These are phyloP conservation scores for Hamamelis virginiana DNA, from an alignment of 164 flowering plant genomes.

Conservation along the genomic window DNA sequence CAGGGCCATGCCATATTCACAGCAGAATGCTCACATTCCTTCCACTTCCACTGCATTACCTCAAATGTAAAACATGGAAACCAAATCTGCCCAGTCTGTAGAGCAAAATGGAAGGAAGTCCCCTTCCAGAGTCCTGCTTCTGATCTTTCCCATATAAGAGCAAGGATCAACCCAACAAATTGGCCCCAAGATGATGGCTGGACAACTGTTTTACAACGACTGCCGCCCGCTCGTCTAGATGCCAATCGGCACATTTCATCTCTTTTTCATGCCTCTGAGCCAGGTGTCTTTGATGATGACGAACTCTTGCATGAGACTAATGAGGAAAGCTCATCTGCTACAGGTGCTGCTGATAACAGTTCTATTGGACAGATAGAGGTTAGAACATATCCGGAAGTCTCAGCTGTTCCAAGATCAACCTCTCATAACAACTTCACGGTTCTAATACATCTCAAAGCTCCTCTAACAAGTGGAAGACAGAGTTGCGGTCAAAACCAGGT, in stretches of 20 bases:
- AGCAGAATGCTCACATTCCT: constrained; percentile 92
- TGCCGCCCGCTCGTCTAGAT: constrained; percentile 47
- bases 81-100: constrained; percentile 84
- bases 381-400: constrained; percentile 64
- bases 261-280: constrained; percentile 54
- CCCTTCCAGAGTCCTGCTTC: constrained; percentile 61
- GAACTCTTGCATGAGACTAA: constrained; percentile 36
- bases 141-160: constrained; percentile 33
- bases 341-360: constrained; percentile 12
- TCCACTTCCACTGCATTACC: constrained; percentile 90
- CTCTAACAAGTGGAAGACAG: constrained; percentile 30
- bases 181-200: constrained; percentile 56
- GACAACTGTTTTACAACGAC: constrained; percentile 45
- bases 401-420: constrained; percentile 54
- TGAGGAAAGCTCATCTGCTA: constrained; percentile 14
- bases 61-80: constrained; percentile 93
- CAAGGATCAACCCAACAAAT: constrained; percentile 42
- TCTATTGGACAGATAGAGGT: constrained; percentile 45
- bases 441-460: constrained; percentile 82
- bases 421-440: constrained; percentile 54
- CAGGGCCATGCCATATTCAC: constrained; percentile 93
- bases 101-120: constrained; percentile 94
- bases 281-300: constrained; percentile 67
- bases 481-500: constrained; percentile 14
- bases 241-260: constrained; percentile 39